Base-by-base conservation (phyloP, 225 moss, liverwort and hornwort species). In the Physcomitrium patens region DNA sequence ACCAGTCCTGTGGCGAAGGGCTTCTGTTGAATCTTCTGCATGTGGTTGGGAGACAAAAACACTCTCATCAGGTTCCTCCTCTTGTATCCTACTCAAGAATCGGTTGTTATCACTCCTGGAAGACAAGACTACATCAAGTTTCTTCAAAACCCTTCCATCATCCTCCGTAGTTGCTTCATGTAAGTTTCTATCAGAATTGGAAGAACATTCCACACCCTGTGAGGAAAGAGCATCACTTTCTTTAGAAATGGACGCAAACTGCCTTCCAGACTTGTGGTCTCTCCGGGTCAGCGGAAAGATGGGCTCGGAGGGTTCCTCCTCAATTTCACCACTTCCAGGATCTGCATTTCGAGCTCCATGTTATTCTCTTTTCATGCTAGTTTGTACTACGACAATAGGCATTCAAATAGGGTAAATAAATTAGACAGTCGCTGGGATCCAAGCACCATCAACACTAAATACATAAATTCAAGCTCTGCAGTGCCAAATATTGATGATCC, bases 21-120 rank as follows among this genome's bases (percentile, higher is more conserved):
- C 43, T 84, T 70, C 67, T 61, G 69, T 66, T 14, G 67, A 80
- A 43, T 77, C 70, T 70, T 62, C 56, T 52, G 42, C 54, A 60
- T 68, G 72, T 43, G 77, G 82, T 65, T 79, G 69, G 55, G 73
- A 81, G 22, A 67, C 24, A 10, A 82, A 82, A 43, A 80, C 74
- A 63, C 49, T 43, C 19, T 82, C 87, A 42, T 82, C 87, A 24
- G 61, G 48, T 60, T 79, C 87, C 74, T 87, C 81, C 69, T 88
- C 87, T 60, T 79, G 85, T 77, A 85, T 88, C 65, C 87, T 80
- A 65, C 72, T 80, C 75, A 88, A 56, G 56, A 72, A 82, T 22
- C 80, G 78, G 69, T 80, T 77, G 13, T 64, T 71, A 22, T 82
- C 79, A 71, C 66, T 75, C 70, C 49, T 58, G 23, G 65, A 69